Conservation (phyloP, 768 basidiomycete species). For the Postia placenta region DNA sequence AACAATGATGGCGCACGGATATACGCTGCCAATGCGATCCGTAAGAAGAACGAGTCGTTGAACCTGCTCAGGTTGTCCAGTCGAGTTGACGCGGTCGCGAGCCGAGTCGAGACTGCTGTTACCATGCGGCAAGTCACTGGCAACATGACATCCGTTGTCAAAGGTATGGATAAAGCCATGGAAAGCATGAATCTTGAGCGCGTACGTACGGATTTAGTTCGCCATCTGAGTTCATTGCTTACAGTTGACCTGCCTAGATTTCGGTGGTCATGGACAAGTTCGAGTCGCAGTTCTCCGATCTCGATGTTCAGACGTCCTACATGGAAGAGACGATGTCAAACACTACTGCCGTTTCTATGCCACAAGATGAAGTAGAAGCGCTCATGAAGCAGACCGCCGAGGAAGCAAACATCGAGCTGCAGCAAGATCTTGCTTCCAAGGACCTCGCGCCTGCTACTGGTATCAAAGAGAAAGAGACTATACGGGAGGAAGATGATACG, state of each 20-base stretch:
- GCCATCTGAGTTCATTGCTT: background rate
- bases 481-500: constrained; percentile 70
- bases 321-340: constrained; percentile 97
- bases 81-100: constrained; percentile 94
- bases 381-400: constrained; percentile 93
- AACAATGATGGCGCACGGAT: constrained; percentile 97
- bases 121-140: constrained; percentile 97
- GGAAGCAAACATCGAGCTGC: constrained; percentile 91
- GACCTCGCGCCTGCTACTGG: constrained; percentile 54
- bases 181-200: constrained; percentile 97
- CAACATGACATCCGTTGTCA: constrained; percentile 93
- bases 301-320: constrained; percentile 96
- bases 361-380: constrained; percentile 94
- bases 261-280: constrained; percentile 99
- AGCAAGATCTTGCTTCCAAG: constrained; percentile 78
- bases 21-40: constrained; percentile 96
- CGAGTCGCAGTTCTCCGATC: constrained; percentile 90
- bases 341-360: constrained; percentile 88
- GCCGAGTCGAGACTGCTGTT: constrained; percentile 95
- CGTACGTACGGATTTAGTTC: constrained; percentile 39
- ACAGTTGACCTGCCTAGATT: constrained; percentile 49
- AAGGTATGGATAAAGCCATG: constrained; percentile 99
- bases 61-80: constrained; percentile 88
- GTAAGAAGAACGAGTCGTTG: constrained; percentile 93
- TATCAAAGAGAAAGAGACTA: constrained; percentile 39